These are phyloP conservation scores for Carex kokanica DNA, from an alignment of 176 grass and related monocot species.

Conservation along the genomic window DNA sequence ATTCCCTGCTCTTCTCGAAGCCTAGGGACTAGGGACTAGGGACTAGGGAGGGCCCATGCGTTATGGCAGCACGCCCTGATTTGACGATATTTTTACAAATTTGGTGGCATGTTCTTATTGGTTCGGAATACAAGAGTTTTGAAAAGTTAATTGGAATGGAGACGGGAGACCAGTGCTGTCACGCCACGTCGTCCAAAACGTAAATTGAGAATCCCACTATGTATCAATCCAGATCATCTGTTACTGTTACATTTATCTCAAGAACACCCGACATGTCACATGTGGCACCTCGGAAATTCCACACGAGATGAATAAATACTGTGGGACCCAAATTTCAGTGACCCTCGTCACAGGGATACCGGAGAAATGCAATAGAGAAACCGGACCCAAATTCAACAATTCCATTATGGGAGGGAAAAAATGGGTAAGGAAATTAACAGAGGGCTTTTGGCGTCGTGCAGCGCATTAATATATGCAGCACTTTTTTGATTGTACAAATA, in stretches of 20 bases:
- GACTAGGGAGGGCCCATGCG: neutral
- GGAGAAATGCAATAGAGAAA: neutral
- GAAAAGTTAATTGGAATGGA: neutral
- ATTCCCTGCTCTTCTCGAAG: conserved; percentile 18
- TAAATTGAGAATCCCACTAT: neutral
- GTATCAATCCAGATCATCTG: neutral
- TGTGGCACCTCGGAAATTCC: too few species aligned
- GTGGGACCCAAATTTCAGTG: neutral
- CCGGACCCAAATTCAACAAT: neutral
- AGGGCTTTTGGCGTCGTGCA: too few species aligned
- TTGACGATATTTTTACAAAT: neutral
- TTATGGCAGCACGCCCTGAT: neutral
- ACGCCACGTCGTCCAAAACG: neutral
- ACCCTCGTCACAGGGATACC: too few species aligned
- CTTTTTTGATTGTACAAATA: too few species aligned
- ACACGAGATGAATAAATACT: too few species aligned
- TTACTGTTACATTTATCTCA: neutral
- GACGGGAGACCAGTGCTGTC: neutral
- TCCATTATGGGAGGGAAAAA: neutral
- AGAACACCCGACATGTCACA: neutral
- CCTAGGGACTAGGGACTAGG: neutral
- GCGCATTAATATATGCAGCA: too few species aligned
- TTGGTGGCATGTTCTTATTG: neutral
- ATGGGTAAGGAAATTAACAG: too few species aligned
- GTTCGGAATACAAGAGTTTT: neutral